Conservation (phyloP, 345 rosid genomes). For the Euphorbia peplus region DNA sequence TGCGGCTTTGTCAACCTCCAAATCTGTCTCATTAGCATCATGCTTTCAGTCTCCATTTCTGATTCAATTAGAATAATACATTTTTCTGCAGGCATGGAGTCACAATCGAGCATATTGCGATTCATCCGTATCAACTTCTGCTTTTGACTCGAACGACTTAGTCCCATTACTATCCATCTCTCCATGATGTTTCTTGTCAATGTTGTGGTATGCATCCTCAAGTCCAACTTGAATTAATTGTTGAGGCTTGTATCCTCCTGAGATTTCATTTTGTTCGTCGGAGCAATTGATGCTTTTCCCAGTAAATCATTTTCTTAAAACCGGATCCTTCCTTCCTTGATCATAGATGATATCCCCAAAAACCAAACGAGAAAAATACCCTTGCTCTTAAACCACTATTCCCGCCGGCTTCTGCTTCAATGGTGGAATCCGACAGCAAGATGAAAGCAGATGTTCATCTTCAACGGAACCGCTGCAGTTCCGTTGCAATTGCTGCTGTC, state of each 20-base stretch:
- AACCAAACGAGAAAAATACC: too few relatives aligned
- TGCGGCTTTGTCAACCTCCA: conserved; percentile 14
- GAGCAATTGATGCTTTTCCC: not conserved
- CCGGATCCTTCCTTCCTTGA: too few relatives aligned
- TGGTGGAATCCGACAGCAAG: conserved; percentile 33
- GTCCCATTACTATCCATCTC: conserved; percentile 11
- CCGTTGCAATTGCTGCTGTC: conserved; percentile 39
- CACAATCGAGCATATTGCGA: not conserved
- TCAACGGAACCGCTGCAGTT: conserved; percentile 27
- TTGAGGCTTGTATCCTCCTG: not conserved
- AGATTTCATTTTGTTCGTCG: conserved; percentile 3
- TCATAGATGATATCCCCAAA: too few relatives aligned
- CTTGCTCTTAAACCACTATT: too few relatives aligned
- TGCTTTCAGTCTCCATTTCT: conserved; percentile 15
- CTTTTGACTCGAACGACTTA: conserved; percentile 16
- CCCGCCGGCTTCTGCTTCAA: too few relatives aligned
- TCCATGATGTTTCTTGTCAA: conserved; percentile 9
- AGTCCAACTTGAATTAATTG: conserved; percentile 22
- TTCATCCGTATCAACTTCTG: conserved; percentile 11
- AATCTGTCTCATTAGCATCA: conserved; percentile 17
- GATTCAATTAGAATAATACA: conserved; percentile 19
- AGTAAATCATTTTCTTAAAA: too few relatives aligned
- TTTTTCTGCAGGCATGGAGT: too few relatives aligned
- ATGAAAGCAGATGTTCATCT: conserved; percentile 15
- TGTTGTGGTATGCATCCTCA: conserved; percentile 12